These are phyloP conservation scores for Cystobasidium ongulense DNA, from an alignment of 768 basidiomycete species.

Conservation along the genomic window DNA sequence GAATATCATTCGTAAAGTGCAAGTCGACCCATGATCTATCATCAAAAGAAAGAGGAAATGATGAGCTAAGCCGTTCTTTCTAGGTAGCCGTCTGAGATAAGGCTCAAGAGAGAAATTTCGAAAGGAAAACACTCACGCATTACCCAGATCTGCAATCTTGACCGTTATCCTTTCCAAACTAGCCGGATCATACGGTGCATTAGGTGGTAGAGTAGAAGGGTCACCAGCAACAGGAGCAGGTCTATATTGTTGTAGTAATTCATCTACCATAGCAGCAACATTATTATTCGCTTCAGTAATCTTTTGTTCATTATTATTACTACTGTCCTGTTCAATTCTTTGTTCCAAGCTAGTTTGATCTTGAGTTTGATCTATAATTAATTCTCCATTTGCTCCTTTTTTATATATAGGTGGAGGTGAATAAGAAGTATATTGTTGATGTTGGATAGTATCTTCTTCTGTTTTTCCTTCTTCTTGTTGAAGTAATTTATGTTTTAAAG, in stretches of 20 bases:
- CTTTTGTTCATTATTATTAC: not conserved
- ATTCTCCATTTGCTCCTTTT: not conserved
- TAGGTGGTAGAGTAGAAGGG: slow-evolving; percentile 48
- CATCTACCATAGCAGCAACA: slow-evolving; percentile 16
- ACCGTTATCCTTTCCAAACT: slow-evolving; percentile 73
- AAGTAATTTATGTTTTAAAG: slow-evolving; percentile 5
- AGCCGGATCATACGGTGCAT: slow-evolving; percentile 43
- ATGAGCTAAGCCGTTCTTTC: no score
- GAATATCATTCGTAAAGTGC: slow-evolving; percentile 96
- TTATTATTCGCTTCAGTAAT: not conserved
- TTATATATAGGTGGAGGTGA: slow-evolving; percentile 2
- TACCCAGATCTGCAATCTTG: slow-evolving; percentile 97
- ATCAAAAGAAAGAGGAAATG: not conserved
- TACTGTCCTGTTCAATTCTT: not conserved
- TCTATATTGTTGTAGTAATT: slow-evolving; percentile 15
- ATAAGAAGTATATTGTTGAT: not conserved
- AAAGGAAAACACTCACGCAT: slow-evolving; percentile 46
- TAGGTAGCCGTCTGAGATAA: no score
- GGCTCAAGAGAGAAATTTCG: not conserved
- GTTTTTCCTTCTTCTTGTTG: not conserved
- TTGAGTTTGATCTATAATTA: not conserved
- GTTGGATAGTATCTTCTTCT: not conserved
- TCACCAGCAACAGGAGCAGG: slow-evolving; percentile 47
- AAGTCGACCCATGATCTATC: slow-evolving; percentile 60
- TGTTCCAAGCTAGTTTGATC: not conserved